A percentile compares a stretch with the other conserved stretches of the same genome.
These are phyloP conservation scores for Lojkania enalia DNA, from an alignment of 2,329 filamentous ascomycete genomes.

Conservation along the genomic window DNA sequence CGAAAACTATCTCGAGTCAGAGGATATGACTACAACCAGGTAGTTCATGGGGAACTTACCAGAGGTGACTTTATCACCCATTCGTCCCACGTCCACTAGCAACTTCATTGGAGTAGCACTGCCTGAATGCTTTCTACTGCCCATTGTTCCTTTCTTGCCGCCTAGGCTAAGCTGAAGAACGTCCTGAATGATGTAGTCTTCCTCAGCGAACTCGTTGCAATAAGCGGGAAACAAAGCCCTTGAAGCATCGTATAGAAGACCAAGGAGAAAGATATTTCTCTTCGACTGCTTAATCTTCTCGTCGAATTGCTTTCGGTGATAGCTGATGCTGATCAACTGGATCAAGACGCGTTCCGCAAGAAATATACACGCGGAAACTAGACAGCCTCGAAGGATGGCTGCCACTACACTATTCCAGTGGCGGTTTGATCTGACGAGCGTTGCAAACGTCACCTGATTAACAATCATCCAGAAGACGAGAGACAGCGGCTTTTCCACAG, in stretches of 20 bases:
- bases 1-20: slow-evolving; percentile 63
- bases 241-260: slow-evolving; percentile 87
- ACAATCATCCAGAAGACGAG: slow-evolving; percentile 64
- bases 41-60: slow-evolving; percentile 1
- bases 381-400: slow-evolving; percentile 66
- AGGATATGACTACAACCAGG: not conserved
- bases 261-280: slow-evolving; percentile 77
- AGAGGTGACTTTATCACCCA: slow-evolving; percentile 92
- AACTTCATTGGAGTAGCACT: slow-evolving; percentile 77
- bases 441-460: slow-evolving; percentile 63
- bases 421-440: slow-evolving; percentile 27
- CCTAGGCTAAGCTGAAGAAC: slow-evolving; percentile 64
- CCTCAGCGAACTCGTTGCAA: slow-evolving; percentile 85
- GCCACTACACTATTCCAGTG: slow-evolving; percentile 61
- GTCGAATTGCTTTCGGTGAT: slow-evolving; percentile 82
- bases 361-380: slow-evolving; percentile 71
- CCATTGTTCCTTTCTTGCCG: slow-evolving; percentile 54
- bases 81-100: slow-evolving; percentile 69
- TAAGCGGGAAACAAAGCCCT: slow-evolving; percentile 88
- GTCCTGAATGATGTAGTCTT: slow-evolving; percentile 90
- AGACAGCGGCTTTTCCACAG: slow-evolving; percentile 63
- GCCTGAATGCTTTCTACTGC: slow-evolving; percentile 57
- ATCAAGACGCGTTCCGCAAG: slow-evolving; percentile 78
- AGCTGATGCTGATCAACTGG: slow-evolving; percentile 81
- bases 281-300: slow-evolving; percentile 87